These are phyloP conservation scores for Marasmius sp. DNA, from an alignment of 1,284 basidiomycete genomes.

Conservation along the genomic window DNA sequence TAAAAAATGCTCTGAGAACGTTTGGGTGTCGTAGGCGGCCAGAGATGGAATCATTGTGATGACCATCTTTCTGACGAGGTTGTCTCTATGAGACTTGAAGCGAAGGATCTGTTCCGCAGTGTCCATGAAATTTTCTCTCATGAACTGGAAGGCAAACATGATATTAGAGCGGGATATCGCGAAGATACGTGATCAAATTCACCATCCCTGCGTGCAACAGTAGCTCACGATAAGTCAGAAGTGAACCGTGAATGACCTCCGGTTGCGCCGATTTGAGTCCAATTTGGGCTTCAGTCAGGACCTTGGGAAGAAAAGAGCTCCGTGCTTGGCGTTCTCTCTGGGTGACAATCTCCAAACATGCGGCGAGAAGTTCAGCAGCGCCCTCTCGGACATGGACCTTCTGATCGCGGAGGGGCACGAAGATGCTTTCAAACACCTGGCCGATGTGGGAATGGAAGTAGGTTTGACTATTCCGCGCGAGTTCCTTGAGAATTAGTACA, in stretches of 20 bases:
- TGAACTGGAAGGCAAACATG: slow-evolving; percentile 60
- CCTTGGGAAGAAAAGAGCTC: slow-evolving; percentile 72
- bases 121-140: slow-evolving; percentile 88
- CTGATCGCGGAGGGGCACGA: slow-evolving; percentile 83
- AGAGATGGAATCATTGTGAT: slow-evolving; percentile 92
- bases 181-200: slow-evolving; percentile 16
- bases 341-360: slow-evolving; percentile 85
- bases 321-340: slow-evolving; percentile 67
- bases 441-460: slow-evolving; percentile 88
- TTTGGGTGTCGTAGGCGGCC: slow-evolving; percentile 91
- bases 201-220: slow-evolving; percentile 94
- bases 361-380: slow-evolving; percentile 87
- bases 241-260: slow-evolving; percentile 90
- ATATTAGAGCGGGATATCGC: not conserved
- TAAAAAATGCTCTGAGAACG: slow-evolving; percentile 86
- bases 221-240: slow-evolving; percentile 91
- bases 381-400: slow-evolving; percentile 87
- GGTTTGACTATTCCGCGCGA: slow-evolving; percentile 82
- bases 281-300: slow-evolving; percentile 86
- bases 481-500: slow-evolving; percentile 87
- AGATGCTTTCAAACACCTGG: slow-evolving; percentile 88
- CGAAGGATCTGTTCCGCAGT: slow-evolving; percentile 91
- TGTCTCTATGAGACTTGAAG: slow-evolving; percentile 87
- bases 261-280: slow-evolving; percentile 82
- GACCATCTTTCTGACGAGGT: slow-evolving; percentile 87